Percentiles rank a stretch among this genome's conserved stretches.
These are phyloP conservation scores for Globisporangium rhizosaccharum DNA, from an alignment of 352 stramenopile genomes.

Conservation along the genomic window DNA sequence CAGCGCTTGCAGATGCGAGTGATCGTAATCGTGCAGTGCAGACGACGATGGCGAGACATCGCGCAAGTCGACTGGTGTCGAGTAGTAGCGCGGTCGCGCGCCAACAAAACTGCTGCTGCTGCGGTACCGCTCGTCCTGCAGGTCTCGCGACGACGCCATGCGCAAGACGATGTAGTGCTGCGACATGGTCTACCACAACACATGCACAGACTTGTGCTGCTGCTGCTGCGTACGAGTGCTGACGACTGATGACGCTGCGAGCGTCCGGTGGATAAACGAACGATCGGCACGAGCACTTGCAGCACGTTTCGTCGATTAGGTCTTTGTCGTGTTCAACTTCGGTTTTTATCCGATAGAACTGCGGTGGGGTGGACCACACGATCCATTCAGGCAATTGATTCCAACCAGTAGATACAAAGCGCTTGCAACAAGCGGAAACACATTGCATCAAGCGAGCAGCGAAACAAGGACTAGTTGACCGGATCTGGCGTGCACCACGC, in stretches of 20 bases:
- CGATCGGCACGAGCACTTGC: too few relatives aligned
- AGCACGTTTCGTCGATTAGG: background rate
- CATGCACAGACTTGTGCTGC: background rate
- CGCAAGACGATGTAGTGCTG: conserved; percentile 41
- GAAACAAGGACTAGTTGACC: too few relatives aligned
- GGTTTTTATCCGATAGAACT: too few relatives aligned
- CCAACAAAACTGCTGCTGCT: background rate
- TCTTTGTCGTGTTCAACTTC: too few relatives aligned
- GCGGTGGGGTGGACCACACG: too few relatives aligned
- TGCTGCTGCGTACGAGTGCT: background rate
- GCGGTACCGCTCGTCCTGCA: conserved; percentile 20
- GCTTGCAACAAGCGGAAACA: too few relatives aligned
- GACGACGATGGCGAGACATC: background rate
- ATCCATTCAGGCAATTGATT: too few relatives aligned
- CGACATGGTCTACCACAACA: conserved; percentile 19
- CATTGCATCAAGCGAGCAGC: too few relatives aligned
- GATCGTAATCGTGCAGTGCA: background rate
- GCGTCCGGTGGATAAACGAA: too few relatives aligned
- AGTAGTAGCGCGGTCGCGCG: conserved; percentile 14
- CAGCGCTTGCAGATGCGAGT: background rate
- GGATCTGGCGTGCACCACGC: too few relatives aligned
- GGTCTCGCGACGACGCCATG: conserved; percentile 35
- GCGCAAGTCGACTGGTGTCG: conserved; percentile 11
- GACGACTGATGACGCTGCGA: too few relatives aligned
- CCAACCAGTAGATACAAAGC: too few relatives aligned